Conservation (phyloP, 768 basidiomycete species). For the Crassisporium funariophilum region DNA sequence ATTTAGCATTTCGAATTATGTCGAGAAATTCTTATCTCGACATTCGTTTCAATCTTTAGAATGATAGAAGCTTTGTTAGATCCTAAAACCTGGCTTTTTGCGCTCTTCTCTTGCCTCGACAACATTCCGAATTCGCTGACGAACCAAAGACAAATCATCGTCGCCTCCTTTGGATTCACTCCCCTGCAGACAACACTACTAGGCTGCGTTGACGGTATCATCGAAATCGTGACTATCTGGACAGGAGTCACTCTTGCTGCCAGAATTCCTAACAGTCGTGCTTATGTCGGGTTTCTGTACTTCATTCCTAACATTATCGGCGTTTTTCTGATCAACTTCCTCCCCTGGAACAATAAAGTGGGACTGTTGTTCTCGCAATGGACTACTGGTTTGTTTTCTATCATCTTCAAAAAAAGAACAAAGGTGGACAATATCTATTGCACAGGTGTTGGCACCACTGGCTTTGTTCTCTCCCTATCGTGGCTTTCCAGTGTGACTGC, state of each 20-base stretch:
- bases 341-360: conserved; percentile 67
- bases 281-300: conserved; percentile 63
- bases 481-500: conserved; percentile 70
- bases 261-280: conserved; percentile 57
- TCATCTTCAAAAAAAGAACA: not conserved
- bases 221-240: conserved; percentile 73
- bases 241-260: conserved; percentile 62
- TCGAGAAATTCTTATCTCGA: not conserved
- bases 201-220: conserved; percentile 62
- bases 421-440: not conserved
- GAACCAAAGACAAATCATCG: conserved; percentile 67
- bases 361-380: conserved; percentile 64
- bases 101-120: conserved; percentile 60
- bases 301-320: conserved; percentile 69
- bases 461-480: conserved; percentile 59
- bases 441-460: conserved; percentile 52
- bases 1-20: not conserved
- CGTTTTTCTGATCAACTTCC: conserved; percentile 57
- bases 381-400: conserved; percentile 47
- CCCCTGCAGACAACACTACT: conserved; percentile 69
- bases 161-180: conserved; percentile 66
- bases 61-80: conserved; percentile 69
- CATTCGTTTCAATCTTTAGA: conserved; percentile 32
- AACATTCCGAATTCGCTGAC: conserved; percentile 68
- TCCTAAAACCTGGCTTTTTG: conserved; percentile 78